phyloP scores from a whole-genome alignment of 805 yeast genomes.

The Candida qinlingensis region DNA sequence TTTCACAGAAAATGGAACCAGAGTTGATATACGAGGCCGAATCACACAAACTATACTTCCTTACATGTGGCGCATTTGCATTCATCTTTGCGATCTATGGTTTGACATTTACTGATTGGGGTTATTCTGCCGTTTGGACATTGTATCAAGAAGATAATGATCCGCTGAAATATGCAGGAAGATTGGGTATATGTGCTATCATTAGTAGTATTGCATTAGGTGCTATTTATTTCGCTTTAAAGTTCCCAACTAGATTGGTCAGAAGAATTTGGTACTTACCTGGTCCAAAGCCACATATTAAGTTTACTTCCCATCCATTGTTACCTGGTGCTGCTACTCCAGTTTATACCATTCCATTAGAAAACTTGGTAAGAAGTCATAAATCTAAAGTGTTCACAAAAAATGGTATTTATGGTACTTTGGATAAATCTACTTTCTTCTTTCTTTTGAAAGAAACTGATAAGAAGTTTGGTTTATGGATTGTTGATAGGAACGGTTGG shows the following conservation, averaged over 20 bases:
- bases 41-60: slow-evolving; percentile 72
- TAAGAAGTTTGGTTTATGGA: slow-evolving; percentile 51
- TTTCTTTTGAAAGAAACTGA: slow-evolving; percentile 62
- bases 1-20: slow-evolving; percentile 52
- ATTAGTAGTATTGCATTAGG: slow-evolving; percentile 37
- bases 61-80: slow-evolving; percentile 63
- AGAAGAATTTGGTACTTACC: slow-evolving; percentile 78
- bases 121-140: slow-evolving; percentile 43
- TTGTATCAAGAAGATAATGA: slow-evolving; percentile 50
- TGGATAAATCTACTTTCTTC: slow-evolving; percentile 68
- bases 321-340: slow-evolving; percentile 73
- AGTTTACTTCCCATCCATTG: slow-evolving; percentile 69
- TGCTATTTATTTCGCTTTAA: slow-evolving; percentile 29
- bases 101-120: slow-evolving; percentile 52
- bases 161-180: slow-evolving; percentile 27
- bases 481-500: slow-evolving; percentile 77
- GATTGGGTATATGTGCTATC: slow-evolving; percentile 35
- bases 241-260: slow-evolving; percentile 65
- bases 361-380: slow-evolving; percentile 47
- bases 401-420: slow-evolving; percentile 82
- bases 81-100: slow-evolving; percentile 68
- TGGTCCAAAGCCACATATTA: slow-evolving; percentile 44
- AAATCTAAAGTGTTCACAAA: slow-evolving; percentile 76
- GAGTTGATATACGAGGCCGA: slow-evolving; percentile 80
- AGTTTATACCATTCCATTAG: slow-evolving; percentile 60